A percentile compares a stretch with the other conserved stretches of the same genome.
These are phyloP conservation scores for Petunia hybrid DNA, from an alignment of 305 asterid genomes.

Conservation along the genomic window DNA sequence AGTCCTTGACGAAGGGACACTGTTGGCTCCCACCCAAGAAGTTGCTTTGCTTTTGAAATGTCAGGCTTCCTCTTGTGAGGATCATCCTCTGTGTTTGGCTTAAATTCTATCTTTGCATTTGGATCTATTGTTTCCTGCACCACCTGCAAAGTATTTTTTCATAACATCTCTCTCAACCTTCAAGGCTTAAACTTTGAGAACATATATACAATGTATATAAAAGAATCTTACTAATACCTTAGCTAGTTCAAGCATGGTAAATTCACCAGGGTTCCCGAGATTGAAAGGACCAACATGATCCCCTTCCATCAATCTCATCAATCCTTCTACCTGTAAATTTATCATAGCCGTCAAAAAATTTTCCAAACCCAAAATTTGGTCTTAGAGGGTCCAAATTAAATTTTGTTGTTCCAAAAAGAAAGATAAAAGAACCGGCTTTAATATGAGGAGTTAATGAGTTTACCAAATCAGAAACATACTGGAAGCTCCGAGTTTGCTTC, in stretches of 20 bases:
- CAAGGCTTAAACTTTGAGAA: neutral
- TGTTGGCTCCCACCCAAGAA: conserved; percentile 77
- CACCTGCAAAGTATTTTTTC: conserved; percentile 51
- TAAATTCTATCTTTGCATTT: conserved; percentile 77
- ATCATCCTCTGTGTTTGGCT: conserved; percentile 80
- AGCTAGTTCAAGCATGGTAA: conserved; percentile 91
- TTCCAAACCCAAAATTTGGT: neutral
- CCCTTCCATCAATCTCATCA: conserved; percentile 83
- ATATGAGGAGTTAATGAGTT: neutral
- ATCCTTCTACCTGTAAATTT: conserved; percentile 71
- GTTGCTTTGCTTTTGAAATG: conserved; percentile 76
- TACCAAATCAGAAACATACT: conserved; percentile 88
- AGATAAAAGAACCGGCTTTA: neutral
- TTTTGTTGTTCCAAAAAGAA: neutral
- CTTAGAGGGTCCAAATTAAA: neutral
- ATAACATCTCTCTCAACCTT: neutral
- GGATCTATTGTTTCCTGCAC: conserved; percentile 84
- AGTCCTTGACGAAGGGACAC: conserved; percentile 77
- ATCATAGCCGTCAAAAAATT: neutral
- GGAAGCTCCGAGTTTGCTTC: conserved; percentile 93
- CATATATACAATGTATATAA: neutral
- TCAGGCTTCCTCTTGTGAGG: conserved; percentile 92
- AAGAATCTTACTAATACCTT: conserved; percentile 44
- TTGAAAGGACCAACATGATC: conserved; percentile 90
- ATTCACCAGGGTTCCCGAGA: conserved; percentile 88